Evolutionary conservation across 305 asterid species (phyloP), one percentile per base, ranked within the genome.

Genomic region (Coffea humblotiana): DNA sequence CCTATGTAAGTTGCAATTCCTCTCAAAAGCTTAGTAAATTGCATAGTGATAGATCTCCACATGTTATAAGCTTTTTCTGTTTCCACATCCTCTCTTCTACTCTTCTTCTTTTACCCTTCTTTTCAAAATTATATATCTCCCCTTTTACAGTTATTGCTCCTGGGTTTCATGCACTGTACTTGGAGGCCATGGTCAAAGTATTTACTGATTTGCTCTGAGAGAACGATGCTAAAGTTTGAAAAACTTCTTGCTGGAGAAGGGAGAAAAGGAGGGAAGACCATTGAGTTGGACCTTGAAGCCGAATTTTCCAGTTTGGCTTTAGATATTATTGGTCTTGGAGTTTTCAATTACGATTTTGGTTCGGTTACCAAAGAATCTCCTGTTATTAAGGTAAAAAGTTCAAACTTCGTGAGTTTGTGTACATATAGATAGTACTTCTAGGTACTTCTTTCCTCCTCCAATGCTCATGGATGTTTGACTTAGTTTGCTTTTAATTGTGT

Each of bases 331-430:
- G 99, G 99, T 52, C 90, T 94, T 80, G 97, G 97, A 76, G 96
- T 93, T 83, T 95, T 95, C 85, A 93, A 93, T 83, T 95, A 85
- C 79, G 97, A 95, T 87, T 95, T 95, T 70, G 99, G 99, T 80
- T 95, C 98, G 75, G 94, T 95, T 77, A 90, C 97, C 19, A 92
- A 91, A 80, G 98, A 95, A 87, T 95, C 99, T 77, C 99, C 99
- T 1, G 96, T 95, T 45, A 95, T 95, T 85, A 90, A 95, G 98
- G 99, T 93, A 72, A 49, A 74, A 32, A 49, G 18, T 58, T 72
- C 51, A 13, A 63, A 77, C 72, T 82, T 77, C 60, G 63, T 72
- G 54, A 60, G 58, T 61, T 78, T 73, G 51, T 43, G 37, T 78
- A 18, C 66, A 27, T 15, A 19, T 66, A 7, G 25, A 32, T 19